Percentiles rank a stretch among this genome's conserved stretches.
These are phyloP conservation scores for Vigna radiata DNA, from an alignment of 306 rosid genomes.

Conservation along the genomic window DNA sequence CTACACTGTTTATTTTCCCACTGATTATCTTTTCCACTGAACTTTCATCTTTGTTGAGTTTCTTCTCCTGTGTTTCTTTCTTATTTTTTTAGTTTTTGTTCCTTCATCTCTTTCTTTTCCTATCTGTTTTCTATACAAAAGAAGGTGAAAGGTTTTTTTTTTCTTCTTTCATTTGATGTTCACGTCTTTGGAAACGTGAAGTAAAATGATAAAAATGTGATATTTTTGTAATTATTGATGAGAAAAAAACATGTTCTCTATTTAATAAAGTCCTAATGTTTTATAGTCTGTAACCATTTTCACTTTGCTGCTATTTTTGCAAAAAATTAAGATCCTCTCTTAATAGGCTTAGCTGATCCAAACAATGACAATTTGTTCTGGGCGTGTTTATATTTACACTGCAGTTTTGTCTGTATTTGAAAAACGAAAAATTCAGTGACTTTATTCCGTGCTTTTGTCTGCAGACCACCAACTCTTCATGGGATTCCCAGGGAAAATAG, in stretches of 20 bases:
- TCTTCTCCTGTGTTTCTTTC: no score
- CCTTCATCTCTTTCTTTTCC: not conserved
- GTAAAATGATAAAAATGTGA: not conserved
- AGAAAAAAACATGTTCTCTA: not conserved
- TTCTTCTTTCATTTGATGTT: not conserved
- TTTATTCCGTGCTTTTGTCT: constrained; percentile 42
- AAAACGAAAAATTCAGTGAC: not conserved
- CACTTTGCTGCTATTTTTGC: constrained; percentile 1
- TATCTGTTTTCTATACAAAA: not conserved
- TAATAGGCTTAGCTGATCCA: not conserved
- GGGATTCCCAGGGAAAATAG: constrained; percentile 90
- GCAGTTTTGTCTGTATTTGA: not conserved
- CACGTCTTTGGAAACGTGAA: not conserved
- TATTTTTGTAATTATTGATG: not conserved
- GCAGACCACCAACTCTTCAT: constrained; percentile 84
- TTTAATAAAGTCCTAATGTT: not conserved
- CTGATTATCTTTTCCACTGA: no score
- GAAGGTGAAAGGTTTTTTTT: not conserved
- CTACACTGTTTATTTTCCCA: no score
- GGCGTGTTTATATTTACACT: not conserved
- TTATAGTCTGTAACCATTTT: not conserved
- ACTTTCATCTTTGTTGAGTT: no score
- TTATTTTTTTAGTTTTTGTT: no score
- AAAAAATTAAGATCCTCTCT: not conserved
- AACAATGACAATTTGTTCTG: not conserved